phyloP scores from a whole-genome alignment of 83 land plant species.

The Diphasiastrum complanatum region DNA sequence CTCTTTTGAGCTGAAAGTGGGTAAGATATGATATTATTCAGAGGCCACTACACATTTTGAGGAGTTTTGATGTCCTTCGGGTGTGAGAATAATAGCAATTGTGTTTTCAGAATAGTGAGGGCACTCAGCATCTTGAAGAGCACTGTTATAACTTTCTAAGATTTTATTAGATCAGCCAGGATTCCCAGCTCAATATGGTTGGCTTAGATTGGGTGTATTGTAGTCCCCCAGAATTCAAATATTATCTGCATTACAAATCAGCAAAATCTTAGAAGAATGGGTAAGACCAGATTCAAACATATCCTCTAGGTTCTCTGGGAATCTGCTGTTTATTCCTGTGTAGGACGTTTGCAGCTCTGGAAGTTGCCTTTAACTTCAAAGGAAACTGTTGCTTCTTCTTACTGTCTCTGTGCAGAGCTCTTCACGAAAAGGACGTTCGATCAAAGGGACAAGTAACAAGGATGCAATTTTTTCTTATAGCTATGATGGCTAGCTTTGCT shows the following conservation, averaged over 20 bases:
- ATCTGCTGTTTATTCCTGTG: background rate
- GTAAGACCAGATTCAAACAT: background rate
- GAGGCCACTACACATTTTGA: no score
- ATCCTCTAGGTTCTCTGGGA: background rate
- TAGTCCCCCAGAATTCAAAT: no score
- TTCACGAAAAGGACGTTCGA: conserved; percentile 63
- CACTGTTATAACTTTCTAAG: no score
- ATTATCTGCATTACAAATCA: background rate
- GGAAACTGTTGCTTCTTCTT: background rate
- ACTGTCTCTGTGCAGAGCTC: conserved; percentile 42
- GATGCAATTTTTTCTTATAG: conserved; percentile 57
- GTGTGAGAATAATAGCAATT: no score
- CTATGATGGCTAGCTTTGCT: conserved; percentile 61
- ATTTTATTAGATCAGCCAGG: no score
- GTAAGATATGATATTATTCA: no score
- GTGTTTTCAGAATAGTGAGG: no score
- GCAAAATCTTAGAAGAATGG: background rate
- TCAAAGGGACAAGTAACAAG: conserved; percentile 45
- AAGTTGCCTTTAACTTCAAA: background rate
- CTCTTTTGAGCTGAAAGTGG: no score
- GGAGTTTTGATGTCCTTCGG: no score
- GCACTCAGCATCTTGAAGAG: no score
- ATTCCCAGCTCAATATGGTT: no score
- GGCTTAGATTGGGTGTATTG: no score
- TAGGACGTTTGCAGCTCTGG: background rate